Conservation (phyloP, 306 rosid genomes). For the Sicyos baderoa region DNA sequence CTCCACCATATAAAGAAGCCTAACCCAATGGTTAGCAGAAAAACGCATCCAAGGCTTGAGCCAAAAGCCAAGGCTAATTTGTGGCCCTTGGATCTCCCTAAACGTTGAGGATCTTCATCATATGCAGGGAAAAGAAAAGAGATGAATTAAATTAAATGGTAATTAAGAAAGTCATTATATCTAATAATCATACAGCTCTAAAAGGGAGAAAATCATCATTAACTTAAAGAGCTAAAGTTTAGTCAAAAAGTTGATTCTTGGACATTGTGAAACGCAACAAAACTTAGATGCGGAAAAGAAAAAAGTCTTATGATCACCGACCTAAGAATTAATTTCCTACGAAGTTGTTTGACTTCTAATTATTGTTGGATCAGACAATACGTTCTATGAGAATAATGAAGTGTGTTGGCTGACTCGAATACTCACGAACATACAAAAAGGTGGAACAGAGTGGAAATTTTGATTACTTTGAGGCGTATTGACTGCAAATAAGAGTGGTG, state of each 20-base stretch:
- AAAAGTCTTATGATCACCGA: too few species aligned
- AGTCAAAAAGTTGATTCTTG: conserved; percentile 21
- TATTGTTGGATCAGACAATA: too few species aligned
- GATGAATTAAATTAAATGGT: conserved; percentile 5
- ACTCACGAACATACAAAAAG: not conserved
- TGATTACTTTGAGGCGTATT: conserved; percentile 57
- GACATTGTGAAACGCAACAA: conserved; percentile 14
- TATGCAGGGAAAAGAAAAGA: conserved; percentile 10
- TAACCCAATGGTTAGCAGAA: conserved; percentile 58
- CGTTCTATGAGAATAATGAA: too few species aligned
- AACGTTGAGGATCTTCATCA: conserved; percentile 41
- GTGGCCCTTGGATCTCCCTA: conserved; percentile 54
- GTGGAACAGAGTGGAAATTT: conserved; percentile 11
- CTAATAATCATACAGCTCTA: conserved; percentile 3
- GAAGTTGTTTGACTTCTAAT: too few species aligned
- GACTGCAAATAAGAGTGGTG: conserved; percentile 26
- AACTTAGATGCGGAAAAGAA: not conserved
- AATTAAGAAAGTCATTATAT: not conserved
- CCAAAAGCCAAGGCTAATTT: conserved; percentile 71
- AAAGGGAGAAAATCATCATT: conserved; percentile 2
- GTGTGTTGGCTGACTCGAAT: too few species aligned
- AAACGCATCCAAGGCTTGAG: conserved; percentile 67
- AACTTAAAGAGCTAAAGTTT: conserved; percentile 13
- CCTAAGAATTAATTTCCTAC: too few species aligned
- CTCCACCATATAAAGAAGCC: conserved; percentile 91